Conservation (phyloP, 257 asterid genomes). For the Jacaranda copaia region DNA sequence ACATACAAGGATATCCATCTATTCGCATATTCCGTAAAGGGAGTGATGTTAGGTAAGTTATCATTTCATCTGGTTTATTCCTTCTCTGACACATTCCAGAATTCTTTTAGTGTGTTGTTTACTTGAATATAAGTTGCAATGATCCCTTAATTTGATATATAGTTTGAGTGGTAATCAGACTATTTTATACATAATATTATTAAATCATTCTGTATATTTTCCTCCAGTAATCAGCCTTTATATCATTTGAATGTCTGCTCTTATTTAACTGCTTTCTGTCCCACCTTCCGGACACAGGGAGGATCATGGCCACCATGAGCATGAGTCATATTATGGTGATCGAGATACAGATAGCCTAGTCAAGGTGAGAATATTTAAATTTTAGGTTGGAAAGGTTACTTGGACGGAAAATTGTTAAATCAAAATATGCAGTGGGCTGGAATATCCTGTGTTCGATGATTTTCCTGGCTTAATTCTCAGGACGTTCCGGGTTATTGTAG, state of each 20-base stretch:
- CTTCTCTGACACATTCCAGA: conserved; percentile 11
- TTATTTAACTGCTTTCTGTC: conserved; percentile 22
- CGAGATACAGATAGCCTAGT: conserved; percentile 93
- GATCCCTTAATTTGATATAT: neutral
- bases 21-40: conserved; percentile 94
- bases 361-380: conserved; percentile 62
- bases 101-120: neutral
- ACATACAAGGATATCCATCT: conserved; percentile 95
- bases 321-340: conserved; percentile 97
- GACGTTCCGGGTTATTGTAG: conserved; percentile 12
- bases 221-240: neutral
- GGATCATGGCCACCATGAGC: conserved; percentile 93
- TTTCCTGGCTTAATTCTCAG: conserved; percentile 9
- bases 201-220: neutral
- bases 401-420: conserved; percentile 32
- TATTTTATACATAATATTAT: neutral
- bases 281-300: conserved; percentile 54
- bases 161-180: neutral
- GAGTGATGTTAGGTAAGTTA: conserved; percentile 74
- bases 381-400: conserved; percentile 7
- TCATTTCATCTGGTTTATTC: conserved; percentile 21
- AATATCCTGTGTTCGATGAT: neutral
- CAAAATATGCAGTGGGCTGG: conserved; percentile 23
- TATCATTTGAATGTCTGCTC: conserved; percentile 26
- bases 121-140: conserved; percentile 28